Evolutionary conservation across 78 protist species (phyloP), one percentile per base, ranked within the genome.

Genomic region (Dictyostelium brefeldianum): DNA sequence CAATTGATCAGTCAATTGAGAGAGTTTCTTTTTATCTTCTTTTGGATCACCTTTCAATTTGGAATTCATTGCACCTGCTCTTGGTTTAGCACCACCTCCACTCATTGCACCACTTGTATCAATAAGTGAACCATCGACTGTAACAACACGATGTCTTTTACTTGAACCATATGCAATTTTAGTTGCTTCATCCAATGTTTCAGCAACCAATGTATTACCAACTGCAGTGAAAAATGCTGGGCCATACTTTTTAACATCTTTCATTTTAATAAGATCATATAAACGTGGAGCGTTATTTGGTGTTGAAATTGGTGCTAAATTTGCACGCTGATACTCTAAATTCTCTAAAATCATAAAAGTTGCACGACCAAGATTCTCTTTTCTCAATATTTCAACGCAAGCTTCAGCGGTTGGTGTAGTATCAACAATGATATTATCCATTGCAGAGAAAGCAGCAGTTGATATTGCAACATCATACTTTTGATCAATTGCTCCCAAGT

Each of bases 81-180:
- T 20, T 12, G 85, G 96, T 29, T 62, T 47, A 43, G 15, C 69
- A 41, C 99, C 99, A 29, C 99, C 99, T 25, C 99, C 99, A 22
- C 97, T 79, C 99, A 99, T 99, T 22, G 99, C 96, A 18, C 99
- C 99, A 47, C 96, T 57, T 7, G 90, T 22, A 57, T 99, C 99
- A 79, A 99, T 96, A 41, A 99, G 78, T 27, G 96, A 89, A 18
- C 99, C 99, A 17, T 43, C 92, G 15, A 97, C 84, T 7, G 99
- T 99, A 25, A 99, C 99, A 6, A 99, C 99, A 46, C 99, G 98
- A 27, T 25, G 43, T 27, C 96, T 89, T 51, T 65, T 22, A 15
- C 14, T 25, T 15, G 25, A 43, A 7, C 71, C 89, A 78, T 89
- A 96, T 0, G 99, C 99, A 31, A 98, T 46, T 29, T 62, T 25